Evolutionary conservation across 305 asterid genomes (phyloP), one percentile per base, ranked within the genome.

Genomic region (Fraxinus platypoda): DNA sequence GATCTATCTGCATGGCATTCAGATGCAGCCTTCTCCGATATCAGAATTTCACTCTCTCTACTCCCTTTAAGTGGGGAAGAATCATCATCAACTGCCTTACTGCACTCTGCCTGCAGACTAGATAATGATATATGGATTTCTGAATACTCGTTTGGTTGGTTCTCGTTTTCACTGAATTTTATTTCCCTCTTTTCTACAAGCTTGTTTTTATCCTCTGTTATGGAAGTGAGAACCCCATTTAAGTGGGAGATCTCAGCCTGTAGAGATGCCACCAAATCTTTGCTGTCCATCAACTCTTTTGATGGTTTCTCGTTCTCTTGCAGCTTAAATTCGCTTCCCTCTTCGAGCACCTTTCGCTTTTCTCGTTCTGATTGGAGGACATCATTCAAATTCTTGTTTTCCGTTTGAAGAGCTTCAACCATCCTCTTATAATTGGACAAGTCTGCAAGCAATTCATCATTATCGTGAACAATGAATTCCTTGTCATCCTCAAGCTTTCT

Each of bases 211-310:
- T 88, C 92, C 82, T 88, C 94, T 62, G 83, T 86, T 49, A 90
- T 84, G 34, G 88, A 86, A 13, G 76, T 78, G 77, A 91, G 85
- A 35, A 34, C 83, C 75, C 83, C 85, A 31, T 83, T 87, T 81
- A 86, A 83, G 81, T 87, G 83, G 54, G 91, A 83, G 86, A 92
- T 85, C 83, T 94, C 94, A 78, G 74, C 84, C 87, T 89, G 94
- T 83, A 91, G 94, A 79, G 86, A 87, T 77, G 79, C 89, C 84
- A 90, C 82, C 86, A 87, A 85, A 81, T 82, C 87, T 87, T 87
- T 86, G 75, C 83, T 78, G 83, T 83, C 86, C 59, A 72, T 82
- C 80, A 89, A 84, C 83, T 95, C 97, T 76, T 86, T 84, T 0
- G 91, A 92, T 80, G 86, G 80, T 59, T 84, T 87, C 77, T 85